These are phyloP conservation scores for Macadamia integrifolia DNA, from an alignment of 164 flowering plant species.

Conservation along the genomic window DNA sequence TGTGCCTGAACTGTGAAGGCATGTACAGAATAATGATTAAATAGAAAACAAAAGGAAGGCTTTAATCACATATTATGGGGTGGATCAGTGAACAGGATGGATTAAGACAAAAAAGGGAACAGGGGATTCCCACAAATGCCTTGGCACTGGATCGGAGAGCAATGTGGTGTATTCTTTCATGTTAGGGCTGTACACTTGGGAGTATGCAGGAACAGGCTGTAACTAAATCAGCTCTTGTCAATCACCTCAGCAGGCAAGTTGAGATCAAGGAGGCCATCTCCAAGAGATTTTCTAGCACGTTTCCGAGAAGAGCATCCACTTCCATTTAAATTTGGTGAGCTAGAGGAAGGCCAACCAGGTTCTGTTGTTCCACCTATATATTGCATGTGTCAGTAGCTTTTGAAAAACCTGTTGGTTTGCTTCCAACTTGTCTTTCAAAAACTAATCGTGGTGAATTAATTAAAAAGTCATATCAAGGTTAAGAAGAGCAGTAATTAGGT, in stretches of 20 bases:
- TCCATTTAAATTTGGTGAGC: constrained; percentile 20
- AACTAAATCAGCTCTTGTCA: constrained; percentile 27
- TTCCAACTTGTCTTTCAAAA: constrained; percentile 16
- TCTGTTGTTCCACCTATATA: constrained; percentile 32
- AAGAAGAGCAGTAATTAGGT: background rate
- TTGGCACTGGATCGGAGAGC: too few relatives aligned
- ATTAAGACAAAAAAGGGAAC: background rate
- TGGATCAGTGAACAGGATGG: background rate
- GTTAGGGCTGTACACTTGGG: constrained; percentile 56
- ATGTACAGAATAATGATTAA: constrained; percentile 12
- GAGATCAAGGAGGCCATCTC: constrained; percentile 29
- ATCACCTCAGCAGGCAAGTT: constrained; percentile 43
- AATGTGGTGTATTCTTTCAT: background rate
- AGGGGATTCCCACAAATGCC: background rate
- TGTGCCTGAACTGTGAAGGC: constrained; percentile 4
- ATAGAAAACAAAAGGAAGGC: background rate
- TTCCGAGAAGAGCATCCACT: constrained; percentile 32
- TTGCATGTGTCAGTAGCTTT: constrained; percentile 15
- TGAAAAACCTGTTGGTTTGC: constrained; percentile 15
- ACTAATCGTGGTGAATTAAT: constrained; percentile 5
- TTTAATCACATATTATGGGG: background rate
- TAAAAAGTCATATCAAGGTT: background rate
- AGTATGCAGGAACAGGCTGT: constrained; percentile 3
- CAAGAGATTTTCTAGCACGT: constrained; percentile 28
- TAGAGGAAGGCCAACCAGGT: constrained; percentile 15